Evolutionary conservation across 2,329 filamentous ascomycete genomes (phyloP).

Genomic region (Helotiales sp.): DNA sequence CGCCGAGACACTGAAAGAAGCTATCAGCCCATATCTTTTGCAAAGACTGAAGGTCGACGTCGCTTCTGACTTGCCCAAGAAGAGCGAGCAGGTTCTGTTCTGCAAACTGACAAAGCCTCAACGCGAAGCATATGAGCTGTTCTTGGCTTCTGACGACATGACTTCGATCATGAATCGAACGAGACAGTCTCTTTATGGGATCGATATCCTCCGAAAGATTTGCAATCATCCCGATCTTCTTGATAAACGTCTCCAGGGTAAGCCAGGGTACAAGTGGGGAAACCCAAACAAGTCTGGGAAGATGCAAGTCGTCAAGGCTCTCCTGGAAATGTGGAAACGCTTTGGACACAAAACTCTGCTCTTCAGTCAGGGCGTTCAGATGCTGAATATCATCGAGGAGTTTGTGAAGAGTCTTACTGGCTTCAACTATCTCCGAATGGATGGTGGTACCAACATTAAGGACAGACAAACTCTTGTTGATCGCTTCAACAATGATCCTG

Average conservation of each 20-base stretch:
- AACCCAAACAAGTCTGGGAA: constrained; percentile 81
- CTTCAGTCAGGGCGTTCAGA: constrained; percentile 91
- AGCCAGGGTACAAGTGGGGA: constrained; percentile 75
- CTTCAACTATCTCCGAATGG: constrained; percentile 85
- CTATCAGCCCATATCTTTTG: constrained; percentile 89
- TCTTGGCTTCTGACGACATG: constrained; percentile 82
- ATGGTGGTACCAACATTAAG: constrained; percentile 87
- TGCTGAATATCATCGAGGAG: constrained; percentile 90
- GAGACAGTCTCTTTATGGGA: constrained; percentile 81
- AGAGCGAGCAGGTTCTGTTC: constrained; percentile 94
- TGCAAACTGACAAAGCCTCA: constrained; percentile 86
- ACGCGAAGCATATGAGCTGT: constrained; percentile 75
- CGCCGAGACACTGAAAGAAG: constrained; percentile 89
- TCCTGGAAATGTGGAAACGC: constrained; percentile 85
- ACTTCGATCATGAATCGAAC: constrained; percentile 74
- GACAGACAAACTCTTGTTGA: constrained; percentile 88
- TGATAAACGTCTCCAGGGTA: constrained; percentile 57
- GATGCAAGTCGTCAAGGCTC: constrained; percentile 88
- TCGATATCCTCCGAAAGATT: constrained; percentile 91
- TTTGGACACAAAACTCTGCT: constrained; percentile 85
- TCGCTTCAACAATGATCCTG: constrained; percentile 80
- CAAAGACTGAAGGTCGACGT: constrained; percentile 94
- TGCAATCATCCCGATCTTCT: constrained; percentile 95
- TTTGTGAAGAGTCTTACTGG: constrained; percentile 69
- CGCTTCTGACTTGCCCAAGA: constrained; percentile 88